Percentiles rank a stretch among this genome's conserved stretches.
Evolutionary conservation across 2,329 filamentous ascomycete genomes (phyloP).

Genomic region (Furcasterigmium furcatum): DNA sequence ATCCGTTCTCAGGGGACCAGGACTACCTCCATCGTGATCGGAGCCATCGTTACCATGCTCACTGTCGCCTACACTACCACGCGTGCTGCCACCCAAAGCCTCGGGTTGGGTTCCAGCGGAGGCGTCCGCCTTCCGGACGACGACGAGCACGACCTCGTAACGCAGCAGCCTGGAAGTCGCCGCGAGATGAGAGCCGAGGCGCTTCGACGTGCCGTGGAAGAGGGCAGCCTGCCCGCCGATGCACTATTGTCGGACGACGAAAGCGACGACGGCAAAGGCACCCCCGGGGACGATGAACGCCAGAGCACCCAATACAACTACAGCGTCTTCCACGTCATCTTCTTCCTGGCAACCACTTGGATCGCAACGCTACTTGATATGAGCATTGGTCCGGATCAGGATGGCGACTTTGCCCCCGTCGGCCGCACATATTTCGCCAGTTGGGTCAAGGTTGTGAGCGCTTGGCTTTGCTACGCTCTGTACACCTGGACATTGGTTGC

Average conservation of each 20-base stretch:
- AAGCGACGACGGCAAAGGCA: constrained; percentile 59
- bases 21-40: constrained; percentile 86
- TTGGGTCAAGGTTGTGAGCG: constrained; percentile 98
- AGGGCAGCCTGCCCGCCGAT: constrained; percentile 86
- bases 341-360: constrained; percentile 95
- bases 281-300: constrained; percentile 79
- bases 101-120: constrained; percentile 61
- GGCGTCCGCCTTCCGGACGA: constrained; percentile 62
- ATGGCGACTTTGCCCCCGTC: constrained; percentile 82
- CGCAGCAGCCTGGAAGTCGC: constrained; percentile 74
- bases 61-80: constrained; percentile 98
- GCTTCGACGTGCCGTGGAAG: constrained; percentile 86
- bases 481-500: constrained; percentile 93
- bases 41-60: constrained; percentile 92
- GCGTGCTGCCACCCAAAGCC: constrained; percentile 85
- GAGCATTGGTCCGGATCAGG: constrained; percentile 61
- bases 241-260: constrained; percentile 76
- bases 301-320: constrained; percentile 94
- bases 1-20: constrained; percentile 81
- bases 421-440: constrained; percentile 95
- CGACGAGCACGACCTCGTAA: constrained; percentile 85
- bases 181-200: constrained; percentile 93
- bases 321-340: constrained; percentile 93
- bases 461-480: constrained; percentile 93
- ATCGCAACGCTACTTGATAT: constrained; percentile 83